Conservation (phyloP, 306 rosid species). For the Alnus rubra region DNA sequence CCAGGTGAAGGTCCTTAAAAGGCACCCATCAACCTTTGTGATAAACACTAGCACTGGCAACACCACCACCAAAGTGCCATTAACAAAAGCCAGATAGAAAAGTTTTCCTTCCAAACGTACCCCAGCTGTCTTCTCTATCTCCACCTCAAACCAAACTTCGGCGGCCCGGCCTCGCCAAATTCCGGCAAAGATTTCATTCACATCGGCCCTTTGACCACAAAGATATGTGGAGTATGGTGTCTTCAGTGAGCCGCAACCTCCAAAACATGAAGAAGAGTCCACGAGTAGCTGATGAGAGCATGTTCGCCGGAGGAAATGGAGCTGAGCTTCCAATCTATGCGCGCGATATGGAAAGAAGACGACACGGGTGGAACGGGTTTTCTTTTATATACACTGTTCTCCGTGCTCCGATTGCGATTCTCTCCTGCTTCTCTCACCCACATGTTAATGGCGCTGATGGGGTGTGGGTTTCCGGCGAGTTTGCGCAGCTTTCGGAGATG, state of each 20-base stretch:
- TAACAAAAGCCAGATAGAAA: constrained; percentile 39
- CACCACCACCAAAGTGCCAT: constrained; percentile 48
- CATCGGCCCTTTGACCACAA: no score
- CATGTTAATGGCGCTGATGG: constrained; percentile 63
- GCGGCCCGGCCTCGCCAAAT: not conserved
- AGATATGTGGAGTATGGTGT: constrained; percentile 23
- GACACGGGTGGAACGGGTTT: constrained; percentile 54
- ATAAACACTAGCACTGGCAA: constrained; percentile 68
- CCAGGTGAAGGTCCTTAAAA: constrained; percentile 43
- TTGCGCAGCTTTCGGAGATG: constrained; percentile 67
- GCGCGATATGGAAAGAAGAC: constrained; percentile 29
- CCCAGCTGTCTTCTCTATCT: not conserved
- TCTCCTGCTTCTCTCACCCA: constrained; percentile 80
- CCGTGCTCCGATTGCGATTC: constrained; percentile 61
- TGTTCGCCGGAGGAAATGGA: constrained; percentile 48
- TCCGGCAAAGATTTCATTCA: not conserved
- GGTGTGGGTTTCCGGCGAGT: constrained; percentile 65
- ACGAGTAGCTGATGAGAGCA: constrained; percentile 87
- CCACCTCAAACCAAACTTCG: not conserved
- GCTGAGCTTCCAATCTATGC: constrained; percentile 41
- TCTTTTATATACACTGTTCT: constrained; percentile 49
- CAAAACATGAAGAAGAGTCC: constrained; percentile 62
- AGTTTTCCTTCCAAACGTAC: constrained; percentile 25
- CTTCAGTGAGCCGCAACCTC: constrained; percentile 48
- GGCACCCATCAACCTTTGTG: constrained; percentile 51